Evolutionary conservation across 2,329 filamentous ascomycete species (phyloP).

Genomic region (Clonostachys solani): DNA sequence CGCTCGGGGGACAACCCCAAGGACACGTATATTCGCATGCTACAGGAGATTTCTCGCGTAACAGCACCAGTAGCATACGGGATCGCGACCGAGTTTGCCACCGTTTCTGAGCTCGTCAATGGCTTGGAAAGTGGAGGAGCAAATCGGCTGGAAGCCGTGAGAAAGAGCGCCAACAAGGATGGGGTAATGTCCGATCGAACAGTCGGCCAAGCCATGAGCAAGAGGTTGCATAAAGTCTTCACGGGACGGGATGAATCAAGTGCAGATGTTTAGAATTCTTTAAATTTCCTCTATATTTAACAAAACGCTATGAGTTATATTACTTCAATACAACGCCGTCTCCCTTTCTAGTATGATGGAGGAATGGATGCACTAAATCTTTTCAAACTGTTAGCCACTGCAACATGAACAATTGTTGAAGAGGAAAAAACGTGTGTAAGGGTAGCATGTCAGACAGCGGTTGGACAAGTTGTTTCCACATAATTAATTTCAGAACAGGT

Average conservation of each 20-base stretch:
- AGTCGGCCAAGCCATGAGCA: constrained; percentile 55
- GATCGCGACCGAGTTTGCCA: constrained; percentile 57
- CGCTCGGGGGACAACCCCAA: constrained; percentile 59
- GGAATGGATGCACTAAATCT: too few species aligned
- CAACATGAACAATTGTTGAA: not conserved
- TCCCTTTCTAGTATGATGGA: too few species aligned
- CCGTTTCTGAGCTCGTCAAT: constrained; percentile 50
- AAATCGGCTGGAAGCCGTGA: constrained; percentile 55
- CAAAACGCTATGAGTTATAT: too few species aligned
- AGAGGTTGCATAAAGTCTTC: constrained; percentile 56
- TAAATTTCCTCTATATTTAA: constrained; percentile 16
- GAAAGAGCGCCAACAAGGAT: constrained; percentile 51
- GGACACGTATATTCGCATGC: constrained; percentile 71
- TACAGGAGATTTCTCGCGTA: constrained; percentile 69
- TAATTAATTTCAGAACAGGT: constrained; percentile 70
- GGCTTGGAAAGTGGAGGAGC: constrained; percentile 58
- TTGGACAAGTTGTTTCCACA: constrained; percentile 75
- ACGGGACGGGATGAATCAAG: constrained; percentile 49
- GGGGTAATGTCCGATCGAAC: constrained; percentile 49
- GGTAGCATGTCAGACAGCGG: constrained; percentile 66
- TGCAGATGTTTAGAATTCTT: constrained; percentile 36
- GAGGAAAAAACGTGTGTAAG: not conserved
- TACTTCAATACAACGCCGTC: too few species aligned
- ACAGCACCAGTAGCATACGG: constrained; percentile 71
- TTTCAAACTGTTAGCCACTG: too few species aligned